Base-by-base conservation (phyloP, 768 basidiomycete genomes). In the Kondoa malvinella region DNA sequence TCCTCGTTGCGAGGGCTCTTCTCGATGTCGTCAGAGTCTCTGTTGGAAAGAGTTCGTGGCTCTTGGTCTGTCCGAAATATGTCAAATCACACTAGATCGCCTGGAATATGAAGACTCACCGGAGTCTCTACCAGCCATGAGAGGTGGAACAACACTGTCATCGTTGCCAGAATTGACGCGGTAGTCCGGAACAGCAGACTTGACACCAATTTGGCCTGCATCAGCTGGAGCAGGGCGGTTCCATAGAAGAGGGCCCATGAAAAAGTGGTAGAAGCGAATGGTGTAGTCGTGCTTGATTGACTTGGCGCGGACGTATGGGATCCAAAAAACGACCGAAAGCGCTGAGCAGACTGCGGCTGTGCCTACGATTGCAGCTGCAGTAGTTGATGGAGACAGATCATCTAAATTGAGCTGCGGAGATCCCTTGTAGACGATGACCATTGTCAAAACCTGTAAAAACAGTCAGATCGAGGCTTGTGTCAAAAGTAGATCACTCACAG, bases 201-300 rank as follows among this genome's bases (percentile, higher is more conserved):
- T 34, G 31, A 67, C 73, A 4, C 58, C 66, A 31, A 68, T 56
- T 0, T 66, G 67, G 0, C 71, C 75, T n/a, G 76, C 75, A 34
- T 76, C 76, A 8, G 71, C 74, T 1, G 78, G 78, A 3, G 78
- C 71, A 60, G 71, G 69, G 58, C 79, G 74, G 31, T 70, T 73
- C 77, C 77, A 79, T 14, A 80, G 76, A 4, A 77, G 64, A 2
- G 80, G 80, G 8, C 79, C 79, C 66, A 75, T 72, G 77, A 80
- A 77, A 74, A 79, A 78, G 72, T 79, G 78, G 73, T 75, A 78
- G 68, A 71, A 79, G 66, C 74, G 71, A 57, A 79, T 66, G 59
- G 78, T 79, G 76, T 79, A 77, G 70, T 80, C 79, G 72, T 78
- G 77, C 70, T 75, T 76, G 69, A 79, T 67, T 65, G 79, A 77